Percentiles rank a stretch among this genome's conserved stretches.
Conservation (phyloP, 768 basidiomycete species). For the Mycena chlorophos region DNA sequence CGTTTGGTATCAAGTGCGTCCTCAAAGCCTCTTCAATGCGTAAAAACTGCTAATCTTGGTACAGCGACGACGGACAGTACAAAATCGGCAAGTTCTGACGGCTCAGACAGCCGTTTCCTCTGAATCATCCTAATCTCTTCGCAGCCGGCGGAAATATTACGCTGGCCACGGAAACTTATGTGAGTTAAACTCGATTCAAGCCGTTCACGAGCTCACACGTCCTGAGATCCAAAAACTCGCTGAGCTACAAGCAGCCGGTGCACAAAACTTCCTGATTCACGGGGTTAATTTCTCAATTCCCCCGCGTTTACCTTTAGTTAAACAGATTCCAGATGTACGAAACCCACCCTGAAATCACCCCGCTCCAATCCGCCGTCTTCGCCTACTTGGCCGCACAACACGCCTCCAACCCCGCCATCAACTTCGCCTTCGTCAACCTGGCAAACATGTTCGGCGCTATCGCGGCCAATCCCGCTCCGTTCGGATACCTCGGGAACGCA, state of each 20-base stretch:
- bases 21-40: not conserved
- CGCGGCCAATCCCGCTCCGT: conserved; percentile 23
- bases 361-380: conserved; percentile 31
- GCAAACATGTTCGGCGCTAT: conserved; percentile 30
- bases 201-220: not conserved
- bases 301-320: not conserved
- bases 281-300: conserved; percentile 17
- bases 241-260: conserved; percentile 31
- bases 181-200: conserved; percentile 4
- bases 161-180: conserved; percentile 27
- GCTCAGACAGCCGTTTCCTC: not conserved
- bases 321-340: conserved; percentile 29
- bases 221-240: conserved; percentile 28
- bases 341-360: conserved; percentile 28
- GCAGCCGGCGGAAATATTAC: conserved; percentile 29
- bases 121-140: not conserved
- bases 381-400: conserved; percentile 27
- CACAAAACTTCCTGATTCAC: conserved; percentile 33
- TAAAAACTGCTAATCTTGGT: not conserved
- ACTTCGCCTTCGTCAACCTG: conserved; percentile 33
- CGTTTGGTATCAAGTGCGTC: conserved; percentile 35
- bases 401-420: conserved; percentile 30
- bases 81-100: conserved; percentile 22
- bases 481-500: conserved; percentile 30
- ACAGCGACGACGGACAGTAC: conserved; percentile 31